Evolutionary conservation across 169 alveolate genomes (phyloP), one percentile per base, ranked within the genome.

Genomic region (Plasmodium cynomolgi): DNA sequence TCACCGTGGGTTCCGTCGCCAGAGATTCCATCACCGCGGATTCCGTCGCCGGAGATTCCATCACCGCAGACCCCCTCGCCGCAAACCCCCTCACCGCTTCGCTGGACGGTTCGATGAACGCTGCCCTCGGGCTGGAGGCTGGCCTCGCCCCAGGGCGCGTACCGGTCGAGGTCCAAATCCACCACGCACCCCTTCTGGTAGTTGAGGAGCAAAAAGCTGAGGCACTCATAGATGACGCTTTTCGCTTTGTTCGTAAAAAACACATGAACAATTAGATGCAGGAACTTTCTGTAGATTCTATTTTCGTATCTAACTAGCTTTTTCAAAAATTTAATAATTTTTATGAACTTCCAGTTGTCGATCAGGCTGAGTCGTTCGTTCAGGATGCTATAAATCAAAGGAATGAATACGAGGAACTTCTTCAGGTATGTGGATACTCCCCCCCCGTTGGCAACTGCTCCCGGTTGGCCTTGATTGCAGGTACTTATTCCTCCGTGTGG

Each of bases 271-370:
- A 86, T 86, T 75, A 86, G 39, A 2, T 56, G 58, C n/a, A 86
- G 81, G 23, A 86, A 86, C 29, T 86, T 86, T 34, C 37, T 75
- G 68, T 86, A 86, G 13, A 86, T 86, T 86, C 93, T 31, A 20
- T 31, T 54, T 77, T 86, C 93, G 68, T 86, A 77, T 56, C n/a
- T 75, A 34, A 71, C 50, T 86, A 86, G 81, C 71, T 44, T 75
- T 15, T 75, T 86, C 20, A 86, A 17, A 86, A 86, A 86, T 31
- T 86, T 86, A 0, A 86, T 47, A 2, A 86, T 75, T 26, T 86
- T 86, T 29, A 86, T 86, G 9, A 86, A 15, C 44, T 79, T 86
- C 93, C 93, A 86, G 31, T 86, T 86, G 33, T 77, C 93, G 15
- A 86, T 86, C 20, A 86, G 26, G 33, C 44, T 44, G 41, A 86